Base-by-base conservation (phyloP, 441 rosid genomes). In the Eugenia klotzschiana region DNA sequence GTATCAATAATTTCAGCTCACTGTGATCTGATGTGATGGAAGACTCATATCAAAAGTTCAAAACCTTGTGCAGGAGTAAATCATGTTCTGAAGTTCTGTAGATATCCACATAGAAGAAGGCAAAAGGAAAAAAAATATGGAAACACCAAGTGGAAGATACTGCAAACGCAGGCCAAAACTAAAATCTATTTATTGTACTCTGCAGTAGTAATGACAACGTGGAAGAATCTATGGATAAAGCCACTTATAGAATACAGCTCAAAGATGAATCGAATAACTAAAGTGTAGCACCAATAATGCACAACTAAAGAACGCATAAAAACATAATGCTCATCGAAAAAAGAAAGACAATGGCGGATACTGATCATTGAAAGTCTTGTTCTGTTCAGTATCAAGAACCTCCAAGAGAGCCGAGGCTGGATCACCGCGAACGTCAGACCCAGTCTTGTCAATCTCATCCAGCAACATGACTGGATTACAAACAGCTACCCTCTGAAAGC, bases 331-430 rank as follows among this genome's bases (percentile, higher is more conserved):
- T 79, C 33, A 50, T 79, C 10, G 7, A 50, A 25, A 20, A 58
- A 37, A 49, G 4, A 80, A 58, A 40, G 74, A 79, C 60, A 69
- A 50, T 87, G 83, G 80, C 91, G 99, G 98, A 97, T 97, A 97
- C 98, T 97, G 99, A 86, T 97, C 99, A 85, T 92, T 95, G 87
- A 97, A 97, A 82, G 97, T 81, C 88, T 89, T 92, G 87, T 97
- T 97, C 92, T 97, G 99, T 88, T 97, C 98, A 52, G 98, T 96
- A 88, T 97, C 99, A 90, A 97, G 98, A 89, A 97, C 99, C 91
- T 97, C 99, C 84, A 97, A 91, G 84, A 97, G 91, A 87, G 99
- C 99, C 10, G 98, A 94, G 85, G 99, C 98, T 77, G 99, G 98
- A 91, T 97, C 99, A 77, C 98, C 99, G 77, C 98, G 97, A 41